These are phyloP conservation scores for Hamamelis virginiana DNA, from an alignment of 164 flowering plant species.

Conservation along the genomic window DNA sequence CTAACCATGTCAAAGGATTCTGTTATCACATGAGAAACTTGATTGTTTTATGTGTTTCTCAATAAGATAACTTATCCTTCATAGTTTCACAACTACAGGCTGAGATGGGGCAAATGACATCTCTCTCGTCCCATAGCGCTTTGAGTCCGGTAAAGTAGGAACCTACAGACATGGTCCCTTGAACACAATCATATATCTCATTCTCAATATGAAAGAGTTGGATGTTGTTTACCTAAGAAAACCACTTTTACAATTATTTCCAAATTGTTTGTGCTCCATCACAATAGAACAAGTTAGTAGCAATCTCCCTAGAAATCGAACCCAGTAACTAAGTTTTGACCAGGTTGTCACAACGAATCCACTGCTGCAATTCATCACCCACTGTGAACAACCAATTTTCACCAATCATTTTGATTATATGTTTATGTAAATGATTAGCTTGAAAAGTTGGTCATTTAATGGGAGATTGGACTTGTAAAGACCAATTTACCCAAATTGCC, in stretches of 20 bases:
- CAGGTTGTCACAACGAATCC: neutral
- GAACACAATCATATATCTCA: no score
- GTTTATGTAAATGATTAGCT: no score
- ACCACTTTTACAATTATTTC: neutral
- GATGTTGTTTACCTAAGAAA: neutral
- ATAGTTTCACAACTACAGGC: neutral
- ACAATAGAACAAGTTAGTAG: neutral
- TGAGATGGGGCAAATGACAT: neutral
- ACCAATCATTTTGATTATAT: no score
- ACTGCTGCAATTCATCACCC: conserved; percentile 4
- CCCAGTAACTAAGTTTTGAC: neutral
- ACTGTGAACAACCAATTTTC: no score
- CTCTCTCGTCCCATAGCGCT: neutral
- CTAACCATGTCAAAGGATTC: neutral
- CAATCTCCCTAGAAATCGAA: neutral
- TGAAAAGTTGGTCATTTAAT: no score
- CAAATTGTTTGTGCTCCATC: neutral
- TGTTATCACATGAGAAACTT: neutral
- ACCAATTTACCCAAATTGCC: no score
- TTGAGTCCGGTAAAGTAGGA: no score
- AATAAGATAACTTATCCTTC: no score
- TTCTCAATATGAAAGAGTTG: conserved; percentile 1
- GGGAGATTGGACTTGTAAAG: no score
- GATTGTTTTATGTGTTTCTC: no score
- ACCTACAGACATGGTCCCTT: no score